These are phyloP conservation scores for Scheffersomyces stipitis DNA, from an alignment of 805 yeast species.

Conservation along the genomic window DNA sequence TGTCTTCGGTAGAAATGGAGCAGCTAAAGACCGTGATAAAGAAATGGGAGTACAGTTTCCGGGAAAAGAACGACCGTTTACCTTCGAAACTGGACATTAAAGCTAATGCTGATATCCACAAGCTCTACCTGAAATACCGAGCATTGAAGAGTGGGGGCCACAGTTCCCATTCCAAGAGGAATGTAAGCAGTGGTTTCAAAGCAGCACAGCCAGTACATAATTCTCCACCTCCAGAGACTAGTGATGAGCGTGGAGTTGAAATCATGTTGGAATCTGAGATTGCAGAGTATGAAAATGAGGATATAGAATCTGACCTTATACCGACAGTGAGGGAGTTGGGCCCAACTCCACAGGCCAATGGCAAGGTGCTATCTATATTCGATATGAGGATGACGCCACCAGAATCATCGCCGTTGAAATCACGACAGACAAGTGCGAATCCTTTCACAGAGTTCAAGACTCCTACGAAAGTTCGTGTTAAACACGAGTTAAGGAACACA, in stretches of 20 bases:
- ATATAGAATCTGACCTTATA: not conserved
- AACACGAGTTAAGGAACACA: conserved; percentile 10
- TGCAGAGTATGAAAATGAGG: not conserved
- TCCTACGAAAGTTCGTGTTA: conserved; percentile 28
- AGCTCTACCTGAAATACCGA: conserved; percentile 34
- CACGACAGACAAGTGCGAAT: conserved; percentile 6
- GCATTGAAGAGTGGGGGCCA: conserved; percentile 9
- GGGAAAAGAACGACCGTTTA: conserved; percentile 21
- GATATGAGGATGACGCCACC: conserved; percentile 52
- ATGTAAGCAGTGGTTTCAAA: not conserved
- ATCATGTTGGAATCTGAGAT: not conserved
- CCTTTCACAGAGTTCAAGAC: conserved; percentile 27
- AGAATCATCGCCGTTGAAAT: conserved; percentile 40
- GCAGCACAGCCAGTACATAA: not conserved
- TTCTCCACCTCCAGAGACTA: not conserved
- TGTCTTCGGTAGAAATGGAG: conserved; percentile 3
- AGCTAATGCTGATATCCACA: conserved; percentile 23
- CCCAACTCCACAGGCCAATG: conserved; percentile 86
- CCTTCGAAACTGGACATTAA: conserved; percentile 39
- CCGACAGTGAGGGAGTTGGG: conserved; percentile 50
- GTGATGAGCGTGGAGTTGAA: not conserved
- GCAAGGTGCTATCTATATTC: conserved; percentile 71
- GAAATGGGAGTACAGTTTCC: conserved; percentile 39
- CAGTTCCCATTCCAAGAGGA: not conserved
- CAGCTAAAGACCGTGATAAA: conserved; percentile 32